A percentile compares a stretch with the other conserved stretches of the same genome.
Evolutionary conservation across 305 asterid genomes (phyloP).

Genomic region (Coffea humblotiana): DNA sequence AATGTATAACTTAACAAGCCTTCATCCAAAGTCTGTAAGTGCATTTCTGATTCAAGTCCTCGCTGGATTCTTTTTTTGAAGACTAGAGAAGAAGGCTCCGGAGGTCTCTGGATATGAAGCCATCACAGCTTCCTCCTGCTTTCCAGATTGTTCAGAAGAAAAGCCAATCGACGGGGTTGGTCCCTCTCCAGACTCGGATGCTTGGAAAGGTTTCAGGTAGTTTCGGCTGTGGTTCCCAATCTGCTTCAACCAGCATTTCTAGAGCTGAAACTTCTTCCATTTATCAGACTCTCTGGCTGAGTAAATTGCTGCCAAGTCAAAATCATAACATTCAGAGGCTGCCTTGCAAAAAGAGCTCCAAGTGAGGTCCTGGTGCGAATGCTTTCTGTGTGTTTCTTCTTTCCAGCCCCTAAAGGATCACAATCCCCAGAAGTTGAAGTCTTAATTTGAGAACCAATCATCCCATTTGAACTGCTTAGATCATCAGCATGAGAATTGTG

Average conservation of each 20-base stretch:
- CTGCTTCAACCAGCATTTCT: slow-evolving; percentile 94
- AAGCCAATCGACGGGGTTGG: slow-evolving; percentile 34
- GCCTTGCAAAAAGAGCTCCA: slow-evolving; percentile 75
- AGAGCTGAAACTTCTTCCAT: slow-evolving; percentile 72
- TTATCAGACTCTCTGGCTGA: slow-evolving; percentile 41
- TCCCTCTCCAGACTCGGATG: slow-evolving; percentile 33
- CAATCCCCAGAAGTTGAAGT: slow-evolving; percentile 55
- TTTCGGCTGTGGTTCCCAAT: slow-evolving; percentile 36
- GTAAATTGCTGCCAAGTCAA: slow-evolving; percentile 69
- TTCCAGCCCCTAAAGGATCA: slow-evolving; percentile 41
- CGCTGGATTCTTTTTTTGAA: slow-evolving; percentile 55
- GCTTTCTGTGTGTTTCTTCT: slow-evolving; percentile 49
- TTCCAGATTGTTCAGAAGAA: slow-evolving; percentile 42
- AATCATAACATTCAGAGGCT: slow-evolving; percentile 58
- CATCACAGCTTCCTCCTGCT: slow-evolving; percentile 39
- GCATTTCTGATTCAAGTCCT: slow-evolving; percentile 72
- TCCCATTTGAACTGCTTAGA: slow-evolving; percentile 32
- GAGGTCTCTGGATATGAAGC: slow-evolving; percentile 43
- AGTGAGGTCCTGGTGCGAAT: slow-evolving; percentile 44
- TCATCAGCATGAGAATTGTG: slow-evolving; percentile 26
- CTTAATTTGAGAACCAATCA: slow-evolving; percentile 58
- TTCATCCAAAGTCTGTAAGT: slow-evolving; percentile 76
- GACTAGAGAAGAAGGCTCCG: slow-evolving; percentile 53
- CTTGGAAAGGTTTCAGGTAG: slow-evolving; percentile 27
- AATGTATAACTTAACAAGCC: slow-evolving; percentile 65